Evolutionary conservation across 1,139 yeast species (phyloP).

Genomic region (Scheffersomyces cryptocercus): DNA sequence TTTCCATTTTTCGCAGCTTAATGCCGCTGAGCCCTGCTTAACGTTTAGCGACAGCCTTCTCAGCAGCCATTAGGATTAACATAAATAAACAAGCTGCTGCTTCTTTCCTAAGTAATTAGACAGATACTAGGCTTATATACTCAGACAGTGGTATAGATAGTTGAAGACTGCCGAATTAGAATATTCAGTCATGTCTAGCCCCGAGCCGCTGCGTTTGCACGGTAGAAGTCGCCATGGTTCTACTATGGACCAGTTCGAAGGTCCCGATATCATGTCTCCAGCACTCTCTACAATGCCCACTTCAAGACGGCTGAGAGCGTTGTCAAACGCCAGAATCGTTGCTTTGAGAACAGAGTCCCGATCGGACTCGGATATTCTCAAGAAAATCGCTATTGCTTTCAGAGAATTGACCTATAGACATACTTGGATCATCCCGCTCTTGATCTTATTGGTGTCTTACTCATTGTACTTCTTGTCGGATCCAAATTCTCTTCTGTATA

Average conservation of each 20-base stretch:
- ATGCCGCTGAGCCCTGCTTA: no score
- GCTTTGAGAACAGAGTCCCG: slow-evolving; percentile 28
- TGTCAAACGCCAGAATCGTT: slow-evolving; percentile 34
- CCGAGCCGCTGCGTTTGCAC: no score
- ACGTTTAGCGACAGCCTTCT: no score
- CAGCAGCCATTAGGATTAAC: no score
- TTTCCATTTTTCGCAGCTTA: no score
- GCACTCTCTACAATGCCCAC: slow-evolving; percentile 51
- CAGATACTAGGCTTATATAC: no score
- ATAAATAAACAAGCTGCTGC: no score
- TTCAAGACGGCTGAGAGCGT: slow-evolving; percentile 32
- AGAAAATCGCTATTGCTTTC: slow-evolving; percentile 54
- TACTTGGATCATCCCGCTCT: slow-evolving; percentile 76
- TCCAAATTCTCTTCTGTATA: slow-evolving; percentile 57
- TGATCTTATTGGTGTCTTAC: slow-evolving; percentile 42
- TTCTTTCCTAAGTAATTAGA: no score
- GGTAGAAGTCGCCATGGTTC: slow-evolving; percentile 45
- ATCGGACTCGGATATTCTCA: slow-evolving; percentile 43
- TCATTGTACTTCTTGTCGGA: slow-evolving; percentile 46
- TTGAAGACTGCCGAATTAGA: no score
- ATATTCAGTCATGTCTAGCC: no score
- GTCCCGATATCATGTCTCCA: slow-evolving; percentile 58
- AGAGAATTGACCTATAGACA: slow-evolving; percentile 67
- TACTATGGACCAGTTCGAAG: slow-evolving; percentile 56
- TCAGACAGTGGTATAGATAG: no score